Base-by-base conservation (phyloP, 2,329 filamentous ascomycete species). In the Pseudonectria buxi region DNA sequence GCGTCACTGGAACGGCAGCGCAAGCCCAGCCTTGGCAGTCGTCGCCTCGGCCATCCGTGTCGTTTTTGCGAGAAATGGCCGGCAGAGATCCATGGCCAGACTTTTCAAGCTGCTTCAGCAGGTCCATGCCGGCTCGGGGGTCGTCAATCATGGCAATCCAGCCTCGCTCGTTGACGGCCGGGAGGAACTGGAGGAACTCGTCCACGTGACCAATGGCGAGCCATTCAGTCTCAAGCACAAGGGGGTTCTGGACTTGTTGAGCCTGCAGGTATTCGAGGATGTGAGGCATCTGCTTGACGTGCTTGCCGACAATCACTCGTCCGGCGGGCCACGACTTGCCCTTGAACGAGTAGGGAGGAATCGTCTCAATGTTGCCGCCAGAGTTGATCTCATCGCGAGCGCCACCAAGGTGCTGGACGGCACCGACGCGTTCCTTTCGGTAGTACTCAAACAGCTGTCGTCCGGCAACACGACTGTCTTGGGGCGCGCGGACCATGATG, bases 281-380 rank as follows among this genome's bases (percentile, higher is more conserved):
- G 56, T 12, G 25, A 2, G 46, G 43, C 26, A 31, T 14, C 11
- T 32, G 3, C 7, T 30, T 16, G 2, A 24, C 24, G 0, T 35
- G 39, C 4, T 33, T 36, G 3, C 53, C 54, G 13, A 44, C 36
- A 15, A 56, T 37, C 15, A 43, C 33, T 12, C 53, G 40, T 2
- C 53, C 53, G 1, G 42, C 43, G 3, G 43, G 49, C 18, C 46
- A 57, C 7, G 29, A 22, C 7, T 38, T 40, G 9, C 47, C 52
- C 14, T 43, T 40, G 16, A 45, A 40, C 1, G 14, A 27, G 22
- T 57, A 43, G 0, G 62, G 61, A 4, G 59, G 63, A 18, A 64
- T 63, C 0, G 59, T 59, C 37, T 65, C 62, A 4, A 66, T 32
- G 35, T 65, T 65, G 0, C 62, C 55, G 4, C 34, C 38, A 0